A percentile compares a stretch with the other conserved stretches of the same genome.
These are phyloP conservation scores for Lachancea meyersii DNA, from an alignment of 805 yeast species.

Conservation along the genomic window DNA sequence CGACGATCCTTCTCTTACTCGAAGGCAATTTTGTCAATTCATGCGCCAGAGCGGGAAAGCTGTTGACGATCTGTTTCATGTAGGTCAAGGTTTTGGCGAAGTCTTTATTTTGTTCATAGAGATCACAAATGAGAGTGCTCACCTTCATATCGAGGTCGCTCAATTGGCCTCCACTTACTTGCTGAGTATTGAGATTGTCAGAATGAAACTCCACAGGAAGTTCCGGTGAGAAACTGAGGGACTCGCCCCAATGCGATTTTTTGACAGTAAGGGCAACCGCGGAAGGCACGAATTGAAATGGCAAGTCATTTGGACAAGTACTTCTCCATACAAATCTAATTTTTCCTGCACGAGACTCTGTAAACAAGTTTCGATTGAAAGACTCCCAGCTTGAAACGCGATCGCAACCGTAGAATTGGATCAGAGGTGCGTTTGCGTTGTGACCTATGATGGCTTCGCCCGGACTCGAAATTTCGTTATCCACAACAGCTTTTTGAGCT, in stretches of 20 bases:
- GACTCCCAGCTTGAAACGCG: constrained; percentile 42
- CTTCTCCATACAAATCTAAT: constrained; percentile 74
- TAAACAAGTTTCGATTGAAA: constrained; percentile 53
- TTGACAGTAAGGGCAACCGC: constrained; percentile 19
- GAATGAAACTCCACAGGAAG: constrained; percentile 37
- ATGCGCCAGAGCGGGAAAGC: constrained; percentile 34
- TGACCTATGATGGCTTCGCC: constrained; percentile 65
- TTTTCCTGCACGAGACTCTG: constrained; percentile 58
- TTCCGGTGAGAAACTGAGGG: constrained; percentile 36
- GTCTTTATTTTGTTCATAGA: constrained; percentile 28
- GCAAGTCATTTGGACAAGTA: constrained; percentile 38
- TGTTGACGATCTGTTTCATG: constrained; percentile 36
- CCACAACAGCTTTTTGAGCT: constrained; percentile 17
- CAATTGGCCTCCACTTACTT: constrained; percentile 22
- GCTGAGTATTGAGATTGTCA: constrained; percentile 31
- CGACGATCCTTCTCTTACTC: constrained; percentile 6
- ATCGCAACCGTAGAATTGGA: constrained; percentile 64
- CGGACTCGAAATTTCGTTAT: constrained; percentile 27
- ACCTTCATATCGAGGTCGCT: constrained; percentile 59
- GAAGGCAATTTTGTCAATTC: constrained; percentile 11
- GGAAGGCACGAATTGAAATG: constrained; percentile 36
- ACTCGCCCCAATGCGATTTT: constrained; percentile 30
- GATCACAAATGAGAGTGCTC: constrained; percentile 44
- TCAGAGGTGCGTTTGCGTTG: constrained; percentile 42
- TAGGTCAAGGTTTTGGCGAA: constrained; percentile 32